Evolutionary conservation across 352 stramenopile genomes (phyloP).

Genomic region (Globisporangium acanthophoron): DNA sequence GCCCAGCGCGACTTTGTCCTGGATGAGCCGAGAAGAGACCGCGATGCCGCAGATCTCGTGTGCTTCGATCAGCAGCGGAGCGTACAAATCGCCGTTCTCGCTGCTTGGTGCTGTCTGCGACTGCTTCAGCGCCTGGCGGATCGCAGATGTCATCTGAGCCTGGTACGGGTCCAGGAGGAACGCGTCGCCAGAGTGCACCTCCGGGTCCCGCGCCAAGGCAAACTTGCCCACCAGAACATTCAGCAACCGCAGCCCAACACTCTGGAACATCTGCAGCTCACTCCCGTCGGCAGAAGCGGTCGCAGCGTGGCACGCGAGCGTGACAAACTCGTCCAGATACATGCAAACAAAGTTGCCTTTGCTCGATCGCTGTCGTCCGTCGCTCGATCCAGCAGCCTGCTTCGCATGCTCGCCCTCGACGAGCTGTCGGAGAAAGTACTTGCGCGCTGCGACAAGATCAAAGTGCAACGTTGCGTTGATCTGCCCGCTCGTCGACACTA

Average conservation of each 20-base stretch:
- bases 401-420: neutral
- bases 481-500: constrained; percentile 26
- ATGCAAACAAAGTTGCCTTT: constrained; percentile 73
- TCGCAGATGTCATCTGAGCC: constrained; percentile 73
- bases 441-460: constrained; percentile 49
- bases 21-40: constrained; percentile 44
- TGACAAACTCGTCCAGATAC: constrained; percentile 87
- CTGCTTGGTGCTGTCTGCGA: constrained; percentile 13
- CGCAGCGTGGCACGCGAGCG: constrained; percentile 69
- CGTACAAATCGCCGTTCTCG: constrained; percentile 42
- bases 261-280: constrained; percentile 79
- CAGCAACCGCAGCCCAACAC: constrained; percentile 54
- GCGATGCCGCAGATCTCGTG: constrained; percentile 52
- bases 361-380: constrained; percentile 8
- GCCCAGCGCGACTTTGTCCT: constrained; percentile 67
- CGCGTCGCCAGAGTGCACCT: constrained; percentile 45
- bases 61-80: constrained; percentile 61
- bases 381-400: no score
- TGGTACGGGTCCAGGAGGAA: constrained; percentile 78
- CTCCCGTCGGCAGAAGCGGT: constrained; percentile 63
- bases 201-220: constrained; percentile 48
- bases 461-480: constrained; percentile 50
- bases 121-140: constrained; percentile 75
- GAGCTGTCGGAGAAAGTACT: constrained; percentile 40
- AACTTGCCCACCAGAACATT: constrained; percentile 66